Evolutionary conservation across 495 filamentous ascomycete species (phyloP).

Genomic region (Penicillium robsamsonii): DNA sequence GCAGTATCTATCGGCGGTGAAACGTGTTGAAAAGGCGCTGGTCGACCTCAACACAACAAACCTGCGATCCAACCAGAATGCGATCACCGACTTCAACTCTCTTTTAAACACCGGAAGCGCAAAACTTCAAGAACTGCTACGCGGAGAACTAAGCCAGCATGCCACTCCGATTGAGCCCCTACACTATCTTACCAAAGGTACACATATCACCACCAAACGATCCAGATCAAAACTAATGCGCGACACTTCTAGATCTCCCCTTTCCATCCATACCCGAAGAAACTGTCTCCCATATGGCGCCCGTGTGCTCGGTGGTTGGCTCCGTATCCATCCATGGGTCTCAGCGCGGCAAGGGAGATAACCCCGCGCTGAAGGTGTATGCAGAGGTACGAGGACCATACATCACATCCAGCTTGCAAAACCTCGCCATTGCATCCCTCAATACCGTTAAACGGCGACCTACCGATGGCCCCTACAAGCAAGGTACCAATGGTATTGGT

Average conservation of each 20-base stretch:
- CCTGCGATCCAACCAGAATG: conserved; percentile 85
- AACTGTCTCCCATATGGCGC: conserved; percentile 54
- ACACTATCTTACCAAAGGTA: conserved; percentile 87
- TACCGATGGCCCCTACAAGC: conserved; percentile 76
- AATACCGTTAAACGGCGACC: conserved; percentile 82
- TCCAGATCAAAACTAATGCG: background rate
- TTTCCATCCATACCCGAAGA: conserved; percentile 63
- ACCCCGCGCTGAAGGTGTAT: conserved; percentile 72
- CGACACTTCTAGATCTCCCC: conserved; percentile 52
- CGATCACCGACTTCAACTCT: conserved; percentile 72
- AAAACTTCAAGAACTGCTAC: conserved; percentile 79
- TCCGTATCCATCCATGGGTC: conserved; percentile 50
- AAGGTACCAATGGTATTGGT: conserved; percentile 90
- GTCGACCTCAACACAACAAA: conserved; percentile 80
- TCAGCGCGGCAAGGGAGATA: conserved; percentile 49
- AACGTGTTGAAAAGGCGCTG: conserved; percentile 79
- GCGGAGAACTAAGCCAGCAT: conserved; percentile 69
- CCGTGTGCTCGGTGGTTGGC: conserved; percentile 57
- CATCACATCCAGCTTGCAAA: conserved; percentile 72
- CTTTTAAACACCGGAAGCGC: conserved; percentile 74
- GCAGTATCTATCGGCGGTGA: conserved; percentile 86
- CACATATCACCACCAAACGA: background rate
- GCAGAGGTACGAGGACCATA: conserved; percentile 83
- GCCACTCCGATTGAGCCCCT: conserved; percentile 78
- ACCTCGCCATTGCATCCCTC: conserved; percentile 81